phyloP scores from a whole-genome alignment of 1,284 basidiomycete genomes.

The Sanguinoderma infundibulare region DNA sequence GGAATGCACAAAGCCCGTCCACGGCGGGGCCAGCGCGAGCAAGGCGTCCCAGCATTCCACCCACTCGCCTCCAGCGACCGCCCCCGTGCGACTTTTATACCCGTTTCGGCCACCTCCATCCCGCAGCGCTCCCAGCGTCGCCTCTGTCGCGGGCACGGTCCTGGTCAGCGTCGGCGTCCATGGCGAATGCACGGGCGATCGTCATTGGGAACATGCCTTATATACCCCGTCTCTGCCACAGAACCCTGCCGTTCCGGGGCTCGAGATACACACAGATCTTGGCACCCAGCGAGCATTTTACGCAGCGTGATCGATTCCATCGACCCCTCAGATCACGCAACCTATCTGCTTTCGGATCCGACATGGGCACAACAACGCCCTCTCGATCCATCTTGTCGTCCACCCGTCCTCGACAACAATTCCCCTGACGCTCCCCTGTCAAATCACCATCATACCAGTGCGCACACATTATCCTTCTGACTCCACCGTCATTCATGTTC shows the following conservation, averaged over 20 bases:
- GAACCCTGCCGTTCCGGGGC: conserved; percentile 28
- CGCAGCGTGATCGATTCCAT: conserved; percentile 37
- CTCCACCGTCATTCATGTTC: too few relatives aligned
- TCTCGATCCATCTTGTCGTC: conserved; percentile 7
- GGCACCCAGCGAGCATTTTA: conserved; percentile 32
- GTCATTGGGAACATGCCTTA: conserved; percentile 9
- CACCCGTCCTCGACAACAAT: not conserved
- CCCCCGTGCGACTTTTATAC: conserved; percentile 23
- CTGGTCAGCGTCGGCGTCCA: not conserved
- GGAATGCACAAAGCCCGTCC: not conserved
- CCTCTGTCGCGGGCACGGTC: not conserved
- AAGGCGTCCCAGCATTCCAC: not conserved
- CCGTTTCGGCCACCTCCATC: conserved; percentile 17
- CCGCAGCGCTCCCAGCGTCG: not conserved
- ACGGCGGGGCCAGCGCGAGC: conserved; percentile 4
- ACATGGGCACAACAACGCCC: conserved; percentile 22
- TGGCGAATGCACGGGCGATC: not conserved
- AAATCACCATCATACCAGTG: not conserved
- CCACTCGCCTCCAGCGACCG: not conserved
- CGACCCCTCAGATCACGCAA: conserved; percentile 33
- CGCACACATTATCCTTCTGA: too few relatives aligned
- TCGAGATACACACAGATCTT: conserved; percentile 32
- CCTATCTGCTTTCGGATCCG: conserved; percentile 31
- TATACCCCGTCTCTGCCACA: conserved; percentile 20
- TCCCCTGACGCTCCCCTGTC: not conserved